Percentiles rank a stretch among this genome's conserved stretches.
Conservation (phyloP, 805 yeast species). For the Ogataea wickerhamii region DNA sequence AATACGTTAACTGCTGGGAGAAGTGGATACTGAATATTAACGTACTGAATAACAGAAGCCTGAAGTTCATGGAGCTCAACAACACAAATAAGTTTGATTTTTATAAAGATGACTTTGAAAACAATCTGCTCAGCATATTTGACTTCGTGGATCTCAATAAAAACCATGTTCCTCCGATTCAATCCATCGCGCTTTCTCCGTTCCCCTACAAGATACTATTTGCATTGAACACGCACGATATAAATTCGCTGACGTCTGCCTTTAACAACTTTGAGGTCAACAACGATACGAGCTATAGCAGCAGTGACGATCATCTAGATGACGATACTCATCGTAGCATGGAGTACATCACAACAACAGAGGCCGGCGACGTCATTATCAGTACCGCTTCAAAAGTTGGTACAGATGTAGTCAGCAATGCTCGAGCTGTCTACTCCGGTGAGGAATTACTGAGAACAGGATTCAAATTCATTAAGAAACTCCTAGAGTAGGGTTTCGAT, state of each 20-base stretch:
- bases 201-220: conserved; percentile 49
- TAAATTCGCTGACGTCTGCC: conserved; percentile 25
- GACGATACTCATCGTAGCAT: conserved; percentile 20
- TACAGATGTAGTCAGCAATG: conserved; percentile 4
- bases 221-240: conserved; percentile 25
- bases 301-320: conserved; percentile 2
- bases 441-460: conserved; percentile 34
- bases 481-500: conserved; percentile 17
- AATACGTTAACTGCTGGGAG: conserved; percentile 60
- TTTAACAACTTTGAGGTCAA: conserved; percentile 19
- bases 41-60: conserved; percentile 31
- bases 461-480: conserved; percentile 39
- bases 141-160: conserved; percentile 53
- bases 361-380: conserved; percentile 25
- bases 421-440: conserved; percentile 19
- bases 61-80: conserved; percentile 14
- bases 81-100: conserved; percentile 17
- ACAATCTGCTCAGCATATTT: conserved; percentile 43
- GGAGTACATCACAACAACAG: conserved; percentile 27
- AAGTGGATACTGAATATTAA: conserved; percentile 58
- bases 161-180: conserved; percentile 71
- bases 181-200: conserved; percentile 61
- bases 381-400: conserved; percentile 6
- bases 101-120: conserved; percentile 38
- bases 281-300: conserved; percentile 1